These are phyloP conservation scores for Pythium phragmiticola DNA, from an alignment of 352 stramenopile species.

Conservation along the genomic window DNA sequence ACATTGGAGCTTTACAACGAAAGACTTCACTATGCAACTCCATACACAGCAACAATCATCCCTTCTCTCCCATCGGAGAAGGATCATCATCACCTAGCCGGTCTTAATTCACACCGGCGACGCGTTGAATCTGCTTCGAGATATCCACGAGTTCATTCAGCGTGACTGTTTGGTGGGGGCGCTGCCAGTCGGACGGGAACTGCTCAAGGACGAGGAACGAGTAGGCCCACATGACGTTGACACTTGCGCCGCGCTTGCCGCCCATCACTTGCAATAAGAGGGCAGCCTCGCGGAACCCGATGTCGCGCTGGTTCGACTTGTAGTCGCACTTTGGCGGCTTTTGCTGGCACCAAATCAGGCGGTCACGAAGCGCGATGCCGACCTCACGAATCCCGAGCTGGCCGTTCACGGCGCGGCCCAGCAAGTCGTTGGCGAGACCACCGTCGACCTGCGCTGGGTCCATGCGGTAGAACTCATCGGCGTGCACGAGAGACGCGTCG, in stretches of 20 bases:
- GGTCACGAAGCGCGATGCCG: conserved; percentile 4
- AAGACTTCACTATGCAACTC: too few species aligned
- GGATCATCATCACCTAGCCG: too few species aligned
- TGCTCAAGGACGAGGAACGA: conserved; percentile 22
- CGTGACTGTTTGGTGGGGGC: conserved; percentile 2
- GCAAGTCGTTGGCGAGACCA: conserved; percentile 31
- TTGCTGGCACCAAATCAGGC: conserved; percentile 5
- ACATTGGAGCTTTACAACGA: too few species aligned
- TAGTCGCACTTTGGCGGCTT: conserved; percentile 11
- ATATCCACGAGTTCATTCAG: conserved; percentile 11
- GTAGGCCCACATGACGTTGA: conserved; percentile 13
- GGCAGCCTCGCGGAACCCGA: conserved; percentile 12
- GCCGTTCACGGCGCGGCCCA: conserved; percentile 17
- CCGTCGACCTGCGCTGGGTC: conserved; percentile 33
- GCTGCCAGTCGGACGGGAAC: conserved; percentile 15
- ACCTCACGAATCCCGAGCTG: conserved; percentile 9
- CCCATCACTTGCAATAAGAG: conserved; percentile 9
- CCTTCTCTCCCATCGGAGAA: too few species aligned
- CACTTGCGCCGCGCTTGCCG: conserved; percentile 9
- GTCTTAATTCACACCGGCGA: conserved; percentile 9
- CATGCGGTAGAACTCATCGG: conserved; percentile 33
- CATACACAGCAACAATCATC: too few species aligned
- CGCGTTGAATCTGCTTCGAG: conserved; percentile 22
- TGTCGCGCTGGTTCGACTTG: neutral
- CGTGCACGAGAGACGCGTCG: conserved; percentile 24